A percentile compares a stretch with the other conserved stretches of the same genome.
Conservation (phyloP, 345 rosid species). For the Murraya koenigii region DNA sequence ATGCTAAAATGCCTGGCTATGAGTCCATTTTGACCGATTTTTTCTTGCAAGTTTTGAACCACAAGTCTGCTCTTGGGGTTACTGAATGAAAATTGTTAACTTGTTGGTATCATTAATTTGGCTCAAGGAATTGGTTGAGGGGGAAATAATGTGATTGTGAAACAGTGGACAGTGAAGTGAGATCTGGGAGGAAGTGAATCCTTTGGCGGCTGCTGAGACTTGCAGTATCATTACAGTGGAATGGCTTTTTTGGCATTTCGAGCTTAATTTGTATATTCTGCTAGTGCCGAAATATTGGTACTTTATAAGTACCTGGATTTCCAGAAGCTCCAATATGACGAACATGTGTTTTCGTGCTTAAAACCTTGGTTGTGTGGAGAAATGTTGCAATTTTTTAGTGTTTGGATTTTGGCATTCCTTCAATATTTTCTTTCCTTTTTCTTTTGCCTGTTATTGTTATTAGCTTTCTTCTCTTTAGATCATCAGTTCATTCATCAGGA, state of each 20-base stretch:
- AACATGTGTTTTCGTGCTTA: neutral
- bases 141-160: neutral
- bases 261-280: neutral
- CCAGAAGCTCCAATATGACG: neutral
- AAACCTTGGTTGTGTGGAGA: neutral
- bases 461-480: neutral
- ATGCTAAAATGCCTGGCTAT: slow-evolving; percentile 59
- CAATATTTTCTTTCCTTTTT: neutral
- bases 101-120: neutral
- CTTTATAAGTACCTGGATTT: neutral
- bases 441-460: neutral
- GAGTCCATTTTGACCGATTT: slow-evolving; percentile 53
- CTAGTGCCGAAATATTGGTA: neutral
- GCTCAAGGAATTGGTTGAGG: neutral
- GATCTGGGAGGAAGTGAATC: neutral
- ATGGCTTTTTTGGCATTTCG: neutral
- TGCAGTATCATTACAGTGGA: neutral
- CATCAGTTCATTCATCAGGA: neutral
- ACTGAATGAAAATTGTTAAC: too few relatives aligned
- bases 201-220: neutral
- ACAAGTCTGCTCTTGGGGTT: neutral
- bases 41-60: slow-evolving; percentile 22
- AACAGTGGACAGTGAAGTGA: neutral
- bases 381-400: neutral
- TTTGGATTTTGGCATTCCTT: neutral